These are phyloP conservation scores for Penicillium sp. DNA, from an alignment of 2,329 filamentous ascomycete species.

Conservation along the genomic window DNA sequence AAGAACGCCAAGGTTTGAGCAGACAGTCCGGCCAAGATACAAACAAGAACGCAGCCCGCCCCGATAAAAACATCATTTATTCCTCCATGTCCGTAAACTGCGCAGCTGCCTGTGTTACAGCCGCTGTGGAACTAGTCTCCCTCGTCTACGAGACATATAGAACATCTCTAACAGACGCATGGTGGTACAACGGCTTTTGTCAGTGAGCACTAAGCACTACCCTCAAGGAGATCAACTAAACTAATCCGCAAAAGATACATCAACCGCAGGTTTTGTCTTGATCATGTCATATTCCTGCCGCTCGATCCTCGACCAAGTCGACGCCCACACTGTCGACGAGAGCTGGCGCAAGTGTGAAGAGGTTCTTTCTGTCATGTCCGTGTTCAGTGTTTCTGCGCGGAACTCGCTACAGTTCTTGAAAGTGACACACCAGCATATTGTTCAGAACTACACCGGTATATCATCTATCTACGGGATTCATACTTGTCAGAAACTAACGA, in stretches of 20 bases:
- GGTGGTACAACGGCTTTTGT: slow-evolving; percentile 46
- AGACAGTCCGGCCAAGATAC: slow-evolving; percentile 7
- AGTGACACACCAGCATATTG: slow-evolving; percentile 21
- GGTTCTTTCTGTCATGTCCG: slow-evolving; percentile 27
- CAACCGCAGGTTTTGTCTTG: slow-evolving; percentile 32
- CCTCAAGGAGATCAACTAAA: background rate
- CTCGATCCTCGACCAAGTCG: slow-evolving; percentile 21
- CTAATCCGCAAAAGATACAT: slow-evolving; percentile 24
- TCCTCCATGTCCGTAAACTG: slow-evolving; percentile 30
- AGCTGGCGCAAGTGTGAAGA: slow-evolving; percentile 30
- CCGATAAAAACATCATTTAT: slow-evolving; percentile 22
- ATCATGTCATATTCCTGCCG: slow-evolving; percentile 30
- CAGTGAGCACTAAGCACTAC: slow-evolving; percentile 7
- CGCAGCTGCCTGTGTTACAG: slow-evolving; percentile 30
- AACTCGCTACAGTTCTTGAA: slow-evolving; percentile 33
- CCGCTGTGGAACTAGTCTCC: slow-evolving; percentile 32
- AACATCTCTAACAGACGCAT: slow-evolving; percentile 28
- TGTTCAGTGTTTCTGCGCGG: slow-evolving; percentile 29
- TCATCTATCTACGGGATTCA: background rate
- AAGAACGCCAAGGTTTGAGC: slow-evolving; percentile 13
- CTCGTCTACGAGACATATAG: slow-evolving; percentile 30
- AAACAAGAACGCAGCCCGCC: background rate
- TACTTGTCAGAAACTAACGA: background rate
- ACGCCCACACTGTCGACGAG: slow-evolving; percentile 16
- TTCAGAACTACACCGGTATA: slow-evolving; percentile 19